Evolutionary conservation across 164 flowering plant species (phyloP).

Genomic region (Annona squamosa): DNA sequence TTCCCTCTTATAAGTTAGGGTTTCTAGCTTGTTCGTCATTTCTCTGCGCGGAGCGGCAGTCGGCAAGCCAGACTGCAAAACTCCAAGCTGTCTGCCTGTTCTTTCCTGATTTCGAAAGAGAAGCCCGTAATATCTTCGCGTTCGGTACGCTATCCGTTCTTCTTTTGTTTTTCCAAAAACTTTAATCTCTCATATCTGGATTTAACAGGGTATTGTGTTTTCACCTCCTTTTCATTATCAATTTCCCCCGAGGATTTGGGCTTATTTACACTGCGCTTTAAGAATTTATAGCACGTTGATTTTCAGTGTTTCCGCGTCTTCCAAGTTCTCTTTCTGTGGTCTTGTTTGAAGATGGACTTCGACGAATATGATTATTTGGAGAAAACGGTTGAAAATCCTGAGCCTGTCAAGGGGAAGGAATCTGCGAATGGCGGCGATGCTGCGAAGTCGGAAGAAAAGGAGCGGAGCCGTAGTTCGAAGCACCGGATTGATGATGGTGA

Average conservation of each 20-base stretch:
- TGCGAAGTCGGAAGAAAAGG: slow-evolving; percentile 26
- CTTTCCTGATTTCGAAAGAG: no score
- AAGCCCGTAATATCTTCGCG: background rate
- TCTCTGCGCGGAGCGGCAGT: no score
- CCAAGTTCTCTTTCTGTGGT: background rate
- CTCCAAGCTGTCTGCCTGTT: no score
- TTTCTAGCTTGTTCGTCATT: no score
- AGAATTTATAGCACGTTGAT: background rate
- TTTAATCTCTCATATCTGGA: background rate
- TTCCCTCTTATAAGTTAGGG: no score
- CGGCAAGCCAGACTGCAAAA: no score
- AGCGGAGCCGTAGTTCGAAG: slow-evolving; percentile 35
- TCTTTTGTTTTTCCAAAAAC: background rate
- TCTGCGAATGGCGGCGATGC: slow-evolving; percentile 10
- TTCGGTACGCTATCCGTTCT: background rate
- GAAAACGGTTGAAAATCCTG: slow-evolving; percentile 68
- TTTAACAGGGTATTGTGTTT: background rate
- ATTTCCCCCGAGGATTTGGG: background rate
- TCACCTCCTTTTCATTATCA: no score
- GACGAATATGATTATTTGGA: slow-evolving; percentile 97
- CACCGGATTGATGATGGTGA: slow-evolving; percentile 33
- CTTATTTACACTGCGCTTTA: background rate
- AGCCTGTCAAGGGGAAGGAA: slow-evolving; percentile 33
- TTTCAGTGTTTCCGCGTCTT: background rate
- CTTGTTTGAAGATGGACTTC: slow-evolving; percentile 54